These are phyloP conservation scores for Volvariella volvacea DNA, from an alignment of 1,284 basidiomycete species.

Conservation along the genomic window DNA sequence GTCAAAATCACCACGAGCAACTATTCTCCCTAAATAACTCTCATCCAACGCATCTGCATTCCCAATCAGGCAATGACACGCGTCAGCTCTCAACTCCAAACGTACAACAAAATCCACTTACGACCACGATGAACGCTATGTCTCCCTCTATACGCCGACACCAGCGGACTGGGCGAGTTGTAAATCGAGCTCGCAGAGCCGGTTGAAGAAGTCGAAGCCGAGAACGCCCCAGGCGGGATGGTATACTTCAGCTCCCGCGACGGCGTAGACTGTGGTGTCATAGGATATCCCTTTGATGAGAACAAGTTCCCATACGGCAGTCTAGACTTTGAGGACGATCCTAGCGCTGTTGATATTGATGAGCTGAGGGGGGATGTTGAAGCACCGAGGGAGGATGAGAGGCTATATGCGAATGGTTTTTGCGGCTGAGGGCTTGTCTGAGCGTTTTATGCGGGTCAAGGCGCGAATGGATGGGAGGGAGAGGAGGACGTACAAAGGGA, in stretches of 20 bases:
- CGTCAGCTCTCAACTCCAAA: no score
- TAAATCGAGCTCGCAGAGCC: conserved; percentile 23
- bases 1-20: no score
- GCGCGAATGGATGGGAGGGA: not conserved
- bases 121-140: conserved; percentile 27
- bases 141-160: conserved; percentile 34
- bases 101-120: conserved; percentile 18
- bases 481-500: conserved; percentile 33
- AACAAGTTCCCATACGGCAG: conserved; percentile 7
- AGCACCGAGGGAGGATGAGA: conserved; percentile 11
- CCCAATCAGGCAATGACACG: no score
- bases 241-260: conserved; percentile 35
- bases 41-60: no score
- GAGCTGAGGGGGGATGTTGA: conserved; percentile 7
- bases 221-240: conserved; percentile 28
- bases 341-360: not conserved
- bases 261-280: conserved; percentile 47
- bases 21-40: no score
- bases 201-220: conserved; percentile 28
- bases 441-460: not conserved
- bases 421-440: conserved; percentile 49
- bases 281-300: conserved; percentile 27
- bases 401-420: conserved; percentile 36
- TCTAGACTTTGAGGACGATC: conserved; percentile 1
- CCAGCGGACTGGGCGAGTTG: conserved; percentile 35